These are phyloP conservation scores for Pleurotus djamor DNA, from an alignment of 768 basidiomycete species.

Conservation along the genomic window DNA sequence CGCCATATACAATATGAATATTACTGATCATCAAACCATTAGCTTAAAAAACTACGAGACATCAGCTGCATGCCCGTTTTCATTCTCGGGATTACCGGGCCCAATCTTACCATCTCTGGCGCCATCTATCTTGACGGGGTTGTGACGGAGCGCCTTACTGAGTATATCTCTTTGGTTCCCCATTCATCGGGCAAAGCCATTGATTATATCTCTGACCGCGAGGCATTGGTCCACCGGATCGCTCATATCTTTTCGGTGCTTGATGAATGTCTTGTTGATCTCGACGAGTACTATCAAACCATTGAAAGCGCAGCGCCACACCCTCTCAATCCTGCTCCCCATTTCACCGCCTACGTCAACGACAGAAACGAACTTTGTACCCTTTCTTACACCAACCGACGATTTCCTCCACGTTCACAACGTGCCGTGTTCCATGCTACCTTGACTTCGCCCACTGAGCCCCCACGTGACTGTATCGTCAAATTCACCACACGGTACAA, in stretches of 20 bases:
- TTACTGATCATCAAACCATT: too few species aligned
- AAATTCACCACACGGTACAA: neutral
- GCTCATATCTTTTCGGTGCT: neutral
- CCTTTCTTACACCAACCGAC: neutral
- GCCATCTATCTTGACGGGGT: conserved; percentile 3
- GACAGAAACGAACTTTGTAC: neutral
- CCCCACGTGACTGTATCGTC: neutral
- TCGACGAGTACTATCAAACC: neutral
- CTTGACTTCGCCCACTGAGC: neutral
- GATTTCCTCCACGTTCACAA: neutral
- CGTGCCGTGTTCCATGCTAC: neutral
- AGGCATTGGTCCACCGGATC: neutral
- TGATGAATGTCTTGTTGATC: neutral
- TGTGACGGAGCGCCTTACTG: neutral
- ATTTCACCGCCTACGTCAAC: neutral
- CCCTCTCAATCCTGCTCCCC: neutral
- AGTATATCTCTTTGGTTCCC: neutral
- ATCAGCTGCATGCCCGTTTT: neutral
- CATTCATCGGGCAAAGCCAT: neutral
- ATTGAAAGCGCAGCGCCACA: neutral
- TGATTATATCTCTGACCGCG: neutral
- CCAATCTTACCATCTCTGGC: neutral
- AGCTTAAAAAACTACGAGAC: neutral
- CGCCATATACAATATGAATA: too few species aligned
- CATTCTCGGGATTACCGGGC: neutral